These are phyloP conservation scores for Leersia perrieri DNA, from an alignment of 176 grass and related monocot species.

Conservation along the genomic window DNA sequence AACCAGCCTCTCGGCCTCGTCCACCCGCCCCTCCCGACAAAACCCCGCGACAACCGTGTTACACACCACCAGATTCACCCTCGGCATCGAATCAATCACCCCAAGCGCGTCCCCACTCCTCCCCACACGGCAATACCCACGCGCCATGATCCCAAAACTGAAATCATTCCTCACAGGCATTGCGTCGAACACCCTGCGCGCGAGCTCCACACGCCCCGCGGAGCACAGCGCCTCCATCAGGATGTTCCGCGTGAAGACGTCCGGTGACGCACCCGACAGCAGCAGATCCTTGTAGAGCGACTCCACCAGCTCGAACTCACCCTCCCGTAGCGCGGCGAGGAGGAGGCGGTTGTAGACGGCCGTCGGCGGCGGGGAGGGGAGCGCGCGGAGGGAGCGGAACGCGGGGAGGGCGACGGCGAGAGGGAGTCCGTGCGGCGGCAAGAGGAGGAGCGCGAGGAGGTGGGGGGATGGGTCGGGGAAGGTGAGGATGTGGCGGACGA, in stretches of 20 bases:
- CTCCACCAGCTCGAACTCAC: slow-evolving; percentile 68
- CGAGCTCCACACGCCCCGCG: slow-evolving; percentile 62
- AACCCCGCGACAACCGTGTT: slow-evolving; percentile 84
- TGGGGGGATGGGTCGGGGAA: slow-evolving; percentile 38
- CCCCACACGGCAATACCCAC: slow-evolving; percentile 59
- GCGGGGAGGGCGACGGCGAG: slow-evolving; percentile 52
- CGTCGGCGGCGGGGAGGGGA: slow-evolving; percentile 41
- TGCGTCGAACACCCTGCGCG: slow-evolving; percentile 78
- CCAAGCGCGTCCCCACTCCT: slow-evolving; percentile 38
- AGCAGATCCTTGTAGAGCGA: slow-evolving; percentile 80
- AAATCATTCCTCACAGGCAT: slow-evolving; percentile 71
- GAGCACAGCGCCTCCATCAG: slow-evolving; percentile 62
- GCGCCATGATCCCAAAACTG: slow-evolving; percentile 76
- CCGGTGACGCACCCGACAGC: slow-evolving; percentile 51
- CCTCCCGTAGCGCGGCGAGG: slow-evolving; percentile 48
- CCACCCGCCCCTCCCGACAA: slow-evolving; percentile 64
- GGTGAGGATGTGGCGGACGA: slow-evolving; percentile 47
- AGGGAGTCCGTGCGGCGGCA: slow-evolving; percentile 11
- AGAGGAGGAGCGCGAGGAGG: slow-evolving; percentile 38
- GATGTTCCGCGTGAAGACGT: slow-evolving; percentile 79
- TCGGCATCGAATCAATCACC: slow-evolving; percentile 66
- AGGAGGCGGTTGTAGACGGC: slow-evolving; percentile 77
- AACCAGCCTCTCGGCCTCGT: slow-evolving; percentile 78
- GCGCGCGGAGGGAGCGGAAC: slow-evolving; percentile 66
- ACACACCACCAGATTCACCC: slow-evolving; percentile 69